Base-by-base conservation (phyloP, 129 eudicot genomes). In the Pittosporum tobira region DNA sequence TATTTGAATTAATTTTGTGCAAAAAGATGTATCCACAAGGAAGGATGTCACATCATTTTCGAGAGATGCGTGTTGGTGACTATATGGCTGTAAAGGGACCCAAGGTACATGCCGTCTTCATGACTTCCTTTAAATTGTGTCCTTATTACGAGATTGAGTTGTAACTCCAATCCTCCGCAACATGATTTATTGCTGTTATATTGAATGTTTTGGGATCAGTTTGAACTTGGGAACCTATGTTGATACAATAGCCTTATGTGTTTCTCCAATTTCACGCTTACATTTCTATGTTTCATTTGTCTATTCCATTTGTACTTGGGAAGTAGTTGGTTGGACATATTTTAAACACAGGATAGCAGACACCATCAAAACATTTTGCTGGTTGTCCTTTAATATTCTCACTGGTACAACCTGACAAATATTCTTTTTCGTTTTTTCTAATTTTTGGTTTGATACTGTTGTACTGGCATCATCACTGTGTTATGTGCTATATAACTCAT, bases 1-100 rank as follows among this genome's bases (percentile, higher is more conserved):
- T 22, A 20, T 38, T 8, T 13, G 26, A 24, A 21, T 63, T 11
- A 34, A 54, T 72, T 37, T n/a, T 45, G 22, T 29, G 11, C 6
- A 29, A 42, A 22, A 28, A 91, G 98, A 91, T 91, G 98, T 91
- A 91, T 69, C 99, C 99, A 50, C 94, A 83, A 87, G 96, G 99
- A 71, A 68, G 99, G 60, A 91, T 91, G 99, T 91, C 99, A 7
- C 99, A 91, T 65, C 96, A 91, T 71, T 91, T 91, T 67, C 61
- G 99, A 25, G 94, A 91, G 73, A 81, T 91, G 96, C 71, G 69
- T 5, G 96, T 77, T 53, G 96, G 99, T 67, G 99, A 91, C 70
- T 83, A 73, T 68, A 34, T 91, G 77, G 72, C 84, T 53, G 98
- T 91, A 44, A 91, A 68, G 68, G 98, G 98, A 70, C 98, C 98